Base-by-base conservation (phyloP, 345 rosid genomes). In the Gossypium turneri region DNA sequence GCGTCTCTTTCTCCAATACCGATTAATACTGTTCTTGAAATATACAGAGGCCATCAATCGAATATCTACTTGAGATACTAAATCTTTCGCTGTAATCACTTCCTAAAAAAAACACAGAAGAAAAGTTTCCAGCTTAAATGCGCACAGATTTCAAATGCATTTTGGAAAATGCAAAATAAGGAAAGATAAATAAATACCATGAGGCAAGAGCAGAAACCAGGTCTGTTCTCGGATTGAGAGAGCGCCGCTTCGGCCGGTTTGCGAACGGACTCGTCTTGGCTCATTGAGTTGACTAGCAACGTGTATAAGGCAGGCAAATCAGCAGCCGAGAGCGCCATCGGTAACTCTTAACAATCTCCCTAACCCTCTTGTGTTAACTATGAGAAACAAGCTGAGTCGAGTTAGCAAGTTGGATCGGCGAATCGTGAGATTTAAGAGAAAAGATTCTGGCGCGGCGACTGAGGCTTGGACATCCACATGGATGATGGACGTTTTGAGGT, bases 121-220 rank as follows among this genome's bases (percentile, higher is more conserved):
- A 78, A 77, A 74, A 61, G 58, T 70, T 70, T 43, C 12, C 61
- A 80, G 63, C 70, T 70, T 76, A 74, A 48, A 66, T 69, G 61
- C 10, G 2, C 44, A 76, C 24, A 52, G 11, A 64, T 8, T 13
- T 47, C 27, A 47, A 41, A 57, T 20, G 72, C 47, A 70, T 78
- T 52, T 27, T 74, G 16, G 16, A 25, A 12, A 75, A 72, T 53
- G 68, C 62, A 53, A 2, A 38, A 64, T n/a, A 24, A 24, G 13
- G 22, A 53, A 80, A 81, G 17, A 20, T n/a, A n/a, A 73, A 47
- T 51, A 43, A 78, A 24, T 75, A 93, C 99, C 99, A 95, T 88
- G 22, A 95, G 89, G 81, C 98, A 95, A 22, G 93, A 93, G 82
- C 98, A 95, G 82, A 91, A 95, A 29, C 99, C 98, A 73, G 98